These are phyloP conservation scores for Diutina neorugosa DNA, from an alignment of 1,139 yeast genomes.

Conservation along the genomic window DNA sequence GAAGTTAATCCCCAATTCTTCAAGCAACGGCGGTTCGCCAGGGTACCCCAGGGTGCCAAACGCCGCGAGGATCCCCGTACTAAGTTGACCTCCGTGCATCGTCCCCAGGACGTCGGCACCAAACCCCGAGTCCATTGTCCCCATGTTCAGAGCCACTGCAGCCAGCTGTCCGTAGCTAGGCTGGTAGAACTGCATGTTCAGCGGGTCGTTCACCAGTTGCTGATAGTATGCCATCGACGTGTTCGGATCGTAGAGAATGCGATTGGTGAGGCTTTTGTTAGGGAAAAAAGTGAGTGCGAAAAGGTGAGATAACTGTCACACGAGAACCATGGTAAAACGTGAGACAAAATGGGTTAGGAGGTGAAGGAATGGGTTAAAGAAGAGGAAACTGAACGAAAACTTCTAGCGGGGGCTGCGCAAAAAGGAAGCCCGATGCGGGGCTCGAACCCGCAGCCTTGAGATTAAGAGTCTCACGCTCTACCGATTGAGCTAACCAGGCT, in stretches of 20 bases:
- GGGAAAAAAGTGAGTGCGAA: not conserved
- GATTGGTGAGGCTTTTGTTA: not conserved
- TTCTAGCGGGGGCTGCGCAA: too few species aligned
- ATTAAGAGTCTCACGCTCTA: constrained; percentile 20
- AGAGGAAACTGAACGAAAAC: too few species aligned
- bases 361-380: too few species aligned
- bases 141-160: constrained; percentile 14
- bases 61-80: constrained; percentile 79
- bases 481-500: constrained; percentile 12
- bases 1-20: constrained; percentile 90
- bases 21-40: constrained; percentile 84
- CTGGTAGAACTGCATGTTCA: constrained; percentile 35
- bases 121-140: constrained; percentile 23
- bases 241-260: not conserved
- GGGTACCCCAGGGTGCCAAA: constrained; percentile 90
- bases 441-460: constrained; percentile 8
- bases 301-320: not conserved
- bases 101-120: constrained; percentile 33
- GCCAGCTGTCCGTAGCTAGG: constrained; percentile 17
- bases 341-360: too few species aligned
- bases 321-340: too few species aligned
- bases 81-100: constrained; percentile 44
- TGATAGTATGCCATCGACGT: constrained; percentile 28
- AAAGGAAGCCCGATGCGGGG: constrained; percentile 5
- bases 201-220: constrained; percentile 20